Base-by-base conservation (phyloP, 106 monocot genomes). In the Phalaenopsis equestris region DNA sequence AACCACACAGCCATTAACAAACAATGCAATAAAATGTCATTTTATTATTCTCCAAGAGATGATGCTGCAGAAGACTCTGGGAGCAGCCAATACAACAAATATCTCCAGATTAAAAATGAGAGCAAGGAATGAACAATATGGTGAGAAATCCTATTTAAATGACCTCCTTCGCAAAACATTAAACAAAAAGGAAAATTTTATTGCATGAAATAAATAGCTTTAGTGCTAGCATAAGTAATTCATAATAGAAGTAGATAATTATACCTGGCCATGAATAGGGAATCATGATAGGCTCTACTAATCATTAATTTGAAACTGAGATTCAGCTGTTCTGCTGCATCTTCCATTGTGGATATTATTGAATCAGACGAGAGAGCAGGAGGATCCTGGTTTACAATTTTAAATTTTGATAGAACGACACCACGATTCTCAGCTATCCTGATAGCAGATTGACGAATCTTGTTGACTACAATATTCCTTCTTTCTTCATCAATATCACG, bases 181-280 rank as follows among this genome's bases (percentile, higher is more conserved):
- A 14, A 6, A 42, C 15, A 42, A 73, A 73, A 42, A 65, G 1
- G 2, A 42, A 73, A 42, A 42, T 24, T 73, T n/a, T n/a, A n/a
- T n/a, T n/a, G 42, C 73, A 73, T 73, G 73, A 42, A 73, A 42
- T 19, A 73, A 15, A 73, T 4, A 42, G 42, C 73, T 73, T 45
- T n/a, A 45, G n/a, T 74, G 14, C 8, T 21, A 70, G 61, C 14
- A 70, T 38, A 14, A 70, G 7, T 39, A 70, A 70, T 70, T 1
- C 37, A 38, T 14, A 38, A 74, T 42, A 45, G 43, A 74, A 43
- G 74, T 45, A 21, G 6, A 76, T 11, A 9, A 18, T 23, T 52
- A 77, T 84, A 98, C 98, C 98, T 98, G 80, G 94, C 92, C 98
- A 98, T 98, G 86, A 98, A 98, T 55, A 98, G 84, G 3, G 98